Evolutionary conservation across 495 filamentous ascomycete species (phyloP), one percentile per base, ranked within the genome.

Genomic region (Podospora sp.): DNA sequence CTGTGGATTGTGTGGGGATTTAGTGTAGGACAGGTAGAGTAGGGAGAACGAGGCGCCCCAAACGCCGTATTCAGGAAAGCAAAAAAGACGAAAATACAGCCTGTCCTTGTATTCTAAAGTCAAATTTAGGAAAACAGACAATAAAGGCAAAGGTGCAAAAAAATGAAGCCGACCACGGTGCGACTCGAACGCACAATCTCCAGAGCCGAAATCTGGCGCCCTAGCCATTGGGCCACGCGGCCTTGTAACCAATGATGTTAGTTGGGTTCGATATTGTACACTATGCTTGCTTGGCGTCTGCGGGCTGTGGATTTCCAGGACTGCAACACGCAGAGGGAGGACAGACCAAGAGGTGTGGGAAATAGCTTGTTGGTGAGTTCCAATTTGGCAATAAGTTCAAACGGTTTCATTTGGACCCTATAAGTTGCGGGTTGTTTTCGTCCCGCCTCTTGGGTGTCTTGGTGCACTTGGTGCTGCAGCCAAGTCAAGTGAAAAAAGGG

Each of bases 201-300:
- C 52, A 55, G 52, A 55, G 52, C 52, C 52, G 52, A 55, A 55
- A 55, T 55, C 52, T 55, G 52, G 52, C 52, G 52, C 52, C 52
- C 25, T 55, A 55, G 52, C 52, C 52, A 55, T 55, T 55, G 24
- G 52, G 52, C 52, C 52, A 55, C 52, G 52, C 52, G 52, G 52
- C 52, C 52, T n/a, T 55, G 9, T 22, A 55, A 55, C 40, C 40
- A 26, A 55, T 55, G n/a, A 55, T 24, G 52, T 55, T 1, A 46
- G 40, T 18, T 46, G 9, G 11, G 40, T 6, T 4, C 16, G 12
- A 11, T 46, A 46, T 46, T 46, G 40, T 11, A 2, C 16, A 4
- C 16, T 18, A 14, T 46, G 40, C 2, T 18, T 46, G 40, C 11
- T 46, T 46, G 29, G 29, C 29, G 29, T 4, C 29, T 33, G 4